A percentile compares a stretch with the other conserved stretches of the same genome.
Conservation (phyloP, 2,329 filamentous ascomycete genomes). For the Fusarium verticillioides region DNA sequence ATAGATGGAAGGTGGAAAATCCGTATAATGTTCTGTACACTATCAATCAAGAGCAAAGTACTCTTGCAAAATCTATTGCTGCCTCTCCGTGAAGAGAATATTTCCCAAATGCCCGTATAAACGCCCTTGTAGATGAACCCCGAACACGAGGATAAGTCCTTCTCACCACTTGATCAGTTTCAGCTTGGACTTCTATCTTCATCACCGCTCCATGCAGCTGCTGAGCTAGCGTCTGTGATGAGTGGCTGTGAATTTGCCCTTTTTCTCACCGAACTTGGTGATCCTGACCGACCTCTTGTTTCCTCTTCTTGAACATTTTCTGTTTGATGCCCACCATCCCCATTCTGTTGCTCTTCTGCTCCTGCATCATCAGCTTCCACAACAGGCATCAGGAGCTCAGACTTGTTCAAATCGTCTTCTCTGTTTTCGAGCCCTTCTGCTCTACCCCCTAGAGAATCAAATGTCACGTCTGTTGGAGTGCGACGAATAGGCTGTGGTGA, state of each 20-base stretch:
- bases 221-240: conserved; percentile 45
- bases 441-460: conserved; percentile 51
- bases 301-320: conserved; percentile 22
- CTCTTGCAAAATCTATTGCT: conserved; percentile 43
- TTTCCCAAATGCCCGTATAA: conserved; percentile 35
- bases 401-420: conserved; percentile 30
- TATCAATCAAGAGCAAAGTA: conserved; percentile 36
- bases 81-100: conserved; percentile 31
- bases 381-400: conserved; percentile 40
- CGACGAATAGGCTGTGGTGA: conserved; percentile 65
- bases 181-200: conserved; percentile 14
- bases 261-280: conserved; percentile 26
- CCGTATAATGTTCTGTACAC: conserved; percentile 41
- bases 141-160: background rate
- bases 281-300: conserved; percentile 26
- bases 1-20: conserved; percentile 36
- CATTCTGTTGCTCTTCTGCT: conserved; percentile 22
- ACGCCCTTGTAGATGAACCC: conserved; percentile 37
- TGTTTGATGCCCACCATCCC: background rate
- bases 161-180: background rate
- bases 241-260: conserved; percentile 43
- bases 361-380: conserved; percentile 30
- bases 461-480: conserved; percentile 54
- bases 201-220: conserved; percentile 39
- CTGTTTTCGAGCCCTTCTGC: conserved; percentile 28